A percentile compares a stretch with the other conserved stretches of the same genome.
phyloP scores from a whole-genome alignment of 805 yeast species.

The Saccharomyces eubayanus region DNA sequence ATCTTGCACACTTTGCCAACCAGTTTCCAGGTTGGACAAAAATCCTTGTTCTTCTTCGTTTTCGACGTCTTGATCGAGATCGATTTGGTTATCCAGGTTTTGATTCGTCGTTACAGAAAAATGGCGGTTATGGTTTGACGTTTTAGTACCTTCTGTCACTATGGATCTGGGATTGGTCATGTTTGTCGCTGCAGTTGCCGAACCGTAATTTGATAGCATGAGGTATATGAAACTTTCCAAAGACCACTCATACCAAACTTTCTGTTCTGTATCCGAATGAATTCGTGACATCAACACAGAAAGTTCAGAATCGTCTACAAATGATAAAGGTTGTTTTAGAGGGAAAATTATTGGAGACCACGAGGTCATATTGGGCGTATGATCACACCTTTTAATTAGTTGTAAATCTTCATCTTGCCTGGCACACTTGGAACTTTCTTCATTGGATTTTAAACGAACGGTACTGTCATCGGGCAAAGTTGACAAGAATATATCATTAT shows the following conservation, averaged over 20 bases:
- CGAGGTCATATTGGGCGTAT: constrained; percentile 42
- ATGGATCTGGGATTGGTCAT: neutral
- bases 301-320: constrained; percentile 48
- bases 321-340: constrained; percentile 41
- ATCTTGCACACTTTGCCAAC: constrained; percentile 29
- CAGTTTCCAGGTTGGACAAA: constrained; percentile 12
- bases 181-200: constrained; percentile 1
- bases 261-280: constrained; percentile 24
- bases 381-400: constrained; percentile 8
- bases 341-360: constrained; percentile 71
- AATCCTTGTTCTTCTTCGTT: constrained; percentile 2
- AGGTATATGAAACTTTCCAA: constrained; percentile 43
- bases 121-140: neutral
- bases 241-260: constrained; percentile 66
- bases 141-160: neutral
- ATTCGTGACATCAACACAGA: constrained; percentile 46
- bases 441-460: neutral
- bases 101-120: neutral
- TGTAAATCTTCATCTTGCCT: constrained; percentile 4
- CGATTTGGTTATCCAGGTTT: constrained; percentile 1
- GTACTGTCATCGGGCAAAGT: constrained; percentile 22
- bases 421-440: neutral
- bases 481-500: constrained; percentile 40
- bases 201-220: constrained; percentile 22
- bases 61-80: neutral